Conservation (phyloP, 441 rosid species). For the Hura crepitans region DNA sequence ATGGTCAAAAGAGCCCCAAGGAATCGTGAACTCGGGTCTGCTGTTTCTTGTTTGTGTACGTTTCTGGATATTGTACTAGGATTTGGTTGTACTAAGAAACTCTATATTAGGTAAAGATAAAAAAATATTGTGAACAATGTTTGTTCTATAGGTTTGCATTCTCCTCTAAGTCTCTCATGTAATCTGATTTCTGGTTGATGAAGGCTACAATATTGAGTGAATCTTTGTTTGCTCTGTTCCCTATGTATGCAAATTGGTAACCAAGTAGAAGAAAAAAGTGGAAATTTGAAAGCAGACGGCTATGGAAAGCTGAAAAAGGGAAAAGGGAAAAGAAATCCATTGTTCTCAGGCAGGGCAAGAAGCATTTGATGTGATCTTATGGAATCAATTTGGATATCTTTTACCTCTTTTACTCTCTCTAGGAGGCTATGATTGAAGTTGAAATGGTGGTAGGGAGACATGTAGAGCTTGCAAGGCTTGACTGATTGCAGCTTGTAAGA, state of each 20-base stretch:
- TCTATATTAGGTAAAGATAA: conserved; percentile 9
- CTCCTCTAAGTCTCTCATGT: conserved; percentile 23
- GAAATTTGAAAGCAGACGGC: too few species aligned
- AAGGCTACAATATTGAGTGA: conserved; percentile 13
- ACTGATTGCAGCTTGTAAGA: background rate
- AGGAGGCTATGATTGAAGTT: too few species aligned
- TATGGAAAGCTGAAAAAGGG: too few species aligned
- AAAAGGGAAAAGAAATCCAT: too few species aligned
- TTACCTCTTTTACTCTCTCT: too few species aligned
- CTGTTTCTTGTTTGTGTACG: conserved; percentile 11
- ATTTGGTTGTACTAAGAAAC: conserved; percentile 16
- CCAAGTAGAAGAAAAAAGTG: background rate
- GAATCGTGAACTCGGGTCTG: conserved; percentile 5
- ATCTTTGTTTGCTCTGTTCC: conserved; percentile 22
- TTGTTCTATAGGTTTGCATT: conserved; percentile 16
- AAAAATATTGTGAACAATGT: conserved; percentile 14
- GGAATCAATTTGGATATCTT: too few species aligned
- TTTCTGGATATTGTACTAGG: conserved; percentile 16
- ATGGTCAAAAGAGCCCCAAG: conserved; percentile 6
- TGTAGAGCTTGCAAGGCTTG: too few species aligned
- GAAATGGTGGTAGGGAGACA: too few species aligned
- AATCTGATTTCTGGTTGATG: conserved; percentile 20
- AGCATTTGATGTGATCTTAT: too few species aligned
- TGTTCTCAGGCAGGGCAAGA: background rate
- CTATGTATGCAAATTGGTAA: background rate